phyloP scores from a whole-genome alignment of 306 rosid species.

The Vigna hirtella region DNA sequence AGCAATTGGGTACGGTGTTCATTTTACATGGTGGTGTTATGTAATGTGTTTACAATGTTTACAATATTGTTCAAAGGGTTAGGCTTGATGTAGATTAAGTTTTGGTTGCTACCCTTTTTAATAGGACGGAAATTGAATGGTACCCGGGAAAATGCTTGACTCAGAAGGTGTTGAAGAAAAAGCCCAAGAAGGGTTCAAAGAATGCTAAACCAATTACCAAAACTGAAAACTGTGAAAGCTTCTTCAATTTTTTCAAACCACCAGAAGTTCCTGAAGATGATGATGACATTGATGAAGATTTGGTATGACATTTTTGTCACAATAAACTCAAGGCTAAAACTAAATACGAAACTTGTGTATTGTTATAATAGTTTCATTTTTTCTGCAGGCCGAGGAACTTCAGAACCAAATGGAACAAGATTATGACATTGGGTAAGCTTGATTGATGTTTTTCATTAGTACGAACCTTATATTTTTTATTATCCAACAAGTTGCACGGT shows the following conservation, averaged over 20 bases:
- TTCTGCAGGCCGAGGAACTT: constrained; percentile 82
- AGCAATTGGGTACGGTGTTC: constrained; percentile 71
- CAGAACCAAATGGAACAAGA: constrained; percentile 90
- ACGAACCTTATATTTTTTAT: neutral
- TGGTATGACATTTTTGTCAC: constrained; percentile 46
- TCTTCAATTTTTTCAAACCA: constrained; percentile 90
- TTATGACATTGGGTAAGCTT: constrained; percentile 84
- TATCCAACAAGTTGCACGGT: neutral
- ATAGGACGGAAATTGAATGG: constrained; percentile 94
- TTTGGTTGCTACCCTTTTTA: constrained; percentile 3
- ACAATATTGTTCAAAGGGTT: neutral
- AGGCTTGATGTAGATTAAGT: neutral
- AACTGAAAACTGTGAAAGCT: constrained; percentile 92
- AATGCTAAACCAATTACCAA: constrained; percentile 89
- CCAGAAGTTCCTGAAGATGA: constrained; percentile 95
- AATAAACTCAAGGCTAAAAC: neutral
- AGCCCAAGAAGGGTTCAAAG: constrained; percentile 94
- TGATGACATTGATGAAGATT: constrained; percentile 87
- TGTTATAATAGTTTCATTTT: neutral
- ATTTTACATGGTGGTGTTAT: neutral
- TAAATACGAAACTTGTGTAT: neutral
- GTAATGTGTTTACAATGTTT: neutral
- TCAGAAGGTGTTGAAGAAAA: constrained; percentile 92
- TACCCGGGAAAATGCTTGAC: constrained; percentile 79
- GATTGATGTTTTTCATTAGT: neutral